Conservation (phyloP, 495 filamentous ascomycete genomes). For the Daldinia childiae region DNA sequence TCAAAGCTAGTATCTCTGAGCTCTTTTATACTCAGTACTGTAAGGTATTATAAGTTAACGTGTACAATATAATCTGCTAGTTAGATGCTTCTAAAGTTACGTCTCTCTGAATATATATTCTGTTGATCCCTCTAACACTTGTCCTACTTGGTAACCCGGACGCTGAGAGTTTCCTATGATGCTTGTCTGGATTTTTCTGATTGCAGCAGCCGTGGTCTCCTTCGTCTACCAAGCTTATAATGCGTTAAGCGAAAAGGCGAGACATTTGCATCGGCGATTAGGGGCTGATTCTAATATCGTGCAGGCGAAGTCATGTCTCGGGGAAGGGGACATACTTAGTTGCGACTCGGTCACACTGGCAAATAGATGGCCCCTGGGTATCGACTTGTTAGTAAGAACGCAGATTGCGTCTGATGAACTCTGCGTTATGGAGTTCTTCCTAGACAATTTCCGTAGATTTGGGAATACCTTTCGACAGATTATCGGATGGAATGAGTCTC, state of each 20-base stretch:
- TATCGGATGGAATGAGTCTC: constrained; percentile 25
- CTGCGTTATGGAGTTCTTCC: constrained; percentile 33
- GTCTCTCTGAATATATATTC: too few species aligned
- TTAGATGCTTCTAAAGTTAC: too few species aligned
- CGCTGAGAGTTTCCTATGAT: constrained; percentile 1
- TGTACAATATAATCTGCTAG: not conserved
- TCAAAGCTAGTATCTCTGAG: not conserved
- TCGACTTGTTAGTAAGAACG: constrained; percentile 28
- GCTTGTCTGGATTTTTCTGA: constrained; percentile 14
- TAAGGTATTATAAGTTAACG: not conserved
- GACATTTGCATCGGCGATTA: not conserved
- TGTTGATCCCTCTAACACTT: not conserved
- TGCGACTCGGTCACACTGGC: constrained; percentile 19
- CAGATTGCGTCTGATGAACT: constrained; percentile 26
- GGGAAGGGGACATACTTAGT: constrained; percentile 5
- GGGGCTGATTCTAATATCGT: constrained; percentile 5
- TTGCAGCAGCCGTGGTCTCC: constrained; percentile 16
- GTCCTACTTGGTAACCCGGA: not conserved
- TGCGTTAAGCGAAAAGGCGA: constrained; percentile 3
- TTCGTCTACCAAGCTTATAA: constrained; percentile 1
- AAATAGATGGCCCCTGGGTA: constrained; percentile 31
- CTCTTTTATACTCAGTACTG: not conserved
- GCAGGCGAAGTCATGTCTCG: not conserved
- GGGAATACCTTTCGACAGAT: constrained; percentile 34
- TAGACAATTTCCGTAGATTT: constrained; percentile 33